phyloP scores from a whole-genome alignment of 1,284 basidiomycete genomes.

The Xerocomus minutiporus region DNA sequence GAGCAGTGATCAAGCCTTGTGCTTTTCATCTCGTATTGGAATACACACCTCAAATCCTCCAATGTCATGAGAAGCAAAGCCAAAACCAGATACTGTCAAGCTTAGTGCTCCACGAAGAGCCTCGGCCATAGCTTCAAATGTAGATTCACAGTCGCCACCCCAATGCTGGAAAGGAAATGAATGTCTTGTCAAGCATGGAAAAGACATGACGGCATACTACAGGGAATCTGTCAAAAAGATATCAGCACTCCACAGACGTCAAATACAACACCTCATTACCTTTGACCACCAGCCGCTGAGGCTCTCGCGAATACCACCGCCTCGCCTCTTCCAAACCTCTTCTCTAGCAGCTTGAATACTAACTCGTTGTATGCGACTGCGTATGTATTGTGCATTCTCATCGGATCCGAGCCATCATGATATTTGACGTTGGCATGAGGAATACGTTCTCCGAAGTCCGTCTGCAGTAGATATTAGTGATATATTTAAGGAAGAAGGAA shows the following conservation, averaged over 20 bases:
- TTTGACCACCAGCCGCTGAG: slow-evolving; percentile 63
- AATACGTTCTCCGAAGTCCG: slow-evolving; percentile 67
- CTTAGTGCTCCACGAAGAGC: slow-evolving; percentile 64
- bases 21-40: background rate
- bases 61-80: slow-evolving; percentile 71
- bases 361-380: slow-evolving; percentile 66
- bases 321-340: slow-evolving; percentile 58
- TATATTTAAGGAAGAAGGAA: background rate
- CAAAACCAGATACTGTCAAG: slow-evolving; percentile 65
- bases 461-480: slow-evolving; percentile 34
- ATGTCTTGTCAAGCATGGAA: background rate
- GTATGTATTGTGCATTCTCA: slow-evolving; percentile 63
- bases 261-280: slow-evolving; percentile 34
- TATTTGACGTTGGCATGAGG: slow-evolving; percentile 60
- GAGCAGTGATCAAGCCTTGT: background rate
- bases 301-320: slow-evolving; percentile 69
- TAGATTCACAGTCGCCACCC: slow-evolving; percentile 77
- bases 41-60: slow-evolving; percentile 60
- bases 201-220: slow-evolving; percentile 8
- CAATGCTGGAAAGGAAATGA: slow-evolving; percentile 48
- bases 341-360: slow-evolving; percentile 59
- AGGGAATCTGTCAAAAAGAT: slow-evolving; percentile 11
- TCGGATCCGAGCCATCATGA: slow-evolving; percentile 67
- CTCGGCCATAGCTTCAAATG: slow-evolving; percentile 76
- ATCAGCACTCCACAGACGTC: slow-evolving; percentile 3